Evolutionary conservation across 2,329 filamentous ascomycete genomes (phyloP).

Genomic region (Alternaria brassicae): DNA sequence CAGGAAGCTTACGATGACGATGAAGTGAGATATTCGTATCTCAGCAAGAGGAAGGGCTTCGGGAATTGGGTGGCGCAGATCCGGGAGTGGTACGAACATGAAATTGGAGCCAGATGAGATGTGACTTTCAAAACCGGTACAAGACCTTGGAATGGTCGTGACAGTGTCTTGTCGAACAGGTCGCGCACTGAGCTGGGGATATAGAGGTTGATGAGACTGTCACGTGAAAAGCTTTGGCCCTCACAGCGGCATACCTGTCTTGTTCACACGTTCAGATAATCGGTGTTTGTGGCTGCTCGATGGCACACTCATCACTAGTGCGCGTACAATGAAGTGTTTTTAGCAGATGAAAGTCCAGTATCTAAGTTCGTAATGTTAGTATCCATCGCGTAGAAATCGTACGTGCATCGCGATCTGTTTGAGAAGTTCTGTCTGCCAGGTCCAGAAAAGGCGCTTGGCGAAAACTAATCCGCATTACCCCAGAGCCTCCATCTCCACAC

Average conservation of each 20-base stretch:
- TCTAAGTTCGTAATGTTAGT: background rate
- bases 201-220: too few species aligned
- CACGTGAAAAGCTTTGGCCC: too few species aligned
- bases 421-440: background rate
- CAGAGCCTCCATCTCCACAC: constrained; percentile 16
- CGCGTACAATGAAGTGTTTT: background rate
- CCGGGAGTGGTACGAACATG: background rate
- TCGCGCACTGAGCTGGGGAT: too few species aligned
- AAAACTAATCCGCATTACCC: constrained; percentile 14
- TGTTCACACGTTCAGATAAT: background rate
- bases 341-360: background rate
- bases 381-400: background rate
- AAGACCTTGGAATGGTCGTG: too few species aligned
- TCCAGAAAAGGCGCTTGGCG: background rate
- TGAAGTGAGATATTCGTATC: background rate
- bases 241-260: background rate
- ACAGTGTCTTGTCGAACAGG: too few species aligned
- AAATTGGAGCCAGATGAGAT: background rate
- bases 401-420: background rate
- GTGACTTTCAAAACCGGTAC: too few species aligned
- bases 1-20: background rate
- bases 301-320: background rate
- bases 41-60: background rate
- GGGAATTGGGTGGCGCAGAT: background rate
- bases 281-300: background rate